These are phyloP conservation scores for Metarhizium brunneum DNA, from an alignment of 2,329 filamentous ascomycete genomes.

Conservation along the genomic window DNA sequence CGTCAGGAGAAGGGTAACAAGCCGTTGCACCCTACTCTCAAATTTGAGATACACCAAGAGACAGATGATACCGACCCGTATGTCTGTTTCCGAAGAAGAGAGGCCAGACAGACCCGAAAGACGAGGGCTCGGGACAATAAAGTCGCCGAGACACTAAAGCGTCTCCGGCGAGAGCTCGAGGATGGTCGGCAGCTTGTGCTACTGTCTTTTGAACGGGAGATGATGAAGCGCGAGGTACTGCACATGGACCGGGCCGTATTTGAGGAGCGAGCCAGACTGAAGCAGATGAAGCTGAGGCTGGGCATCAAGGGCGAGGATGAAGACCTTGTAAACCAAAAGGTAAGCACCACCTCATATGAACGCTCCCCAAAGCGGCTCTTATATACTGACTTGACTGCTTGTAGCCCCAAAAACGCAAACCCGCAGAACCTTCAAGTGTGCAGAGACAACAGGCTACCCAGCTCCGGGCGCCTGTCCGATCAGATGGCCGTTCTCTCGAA, in stretches of 20 bases:
- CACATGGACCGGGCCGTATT: conserved; percentile 70
- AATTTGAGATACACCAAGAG: conserved; percentile 90
- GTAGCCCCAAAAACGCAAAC: conserved; percentile 63
- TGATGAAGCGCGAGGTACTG: conserved; percentile 68
- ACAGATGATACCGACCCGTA: conserved; percentile 95
- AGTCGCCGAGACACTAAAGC: conserved; percentile 89
- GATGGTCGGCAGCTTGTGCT: conserved; percentile 74
- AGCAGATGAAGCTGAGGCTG: conserved; percentile 79
- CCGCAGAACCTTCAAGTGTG: conserved; percentile 47
- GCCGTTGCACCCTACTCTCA: conserved; percentile 67
- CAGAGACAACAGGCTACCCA: conserved; percentile 55
- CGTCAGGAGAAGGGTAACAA: conserved; percentile 59
- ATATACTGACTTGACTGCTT: conserved; percentile 23
- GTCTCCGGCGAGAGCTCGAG: conserved; percentile 82
- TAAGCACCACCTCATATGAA: conserved; percentile 35
- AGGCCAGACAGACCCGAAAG: conserved; percentile 89
- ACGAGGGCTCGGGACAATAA: conserved; percentile 89
- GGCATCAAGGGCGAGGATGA: conserved; percentile 90
- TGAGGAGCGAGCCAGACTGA: conserved; percentile 70
- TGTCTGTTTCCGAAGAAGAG: conserved; percentile 92
- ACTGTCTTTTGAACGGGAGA: conserved; percentile 70
- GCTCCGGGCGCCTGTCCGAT: conserved; percentile 59
- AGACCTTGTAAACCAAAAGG: conserved; percentile 89
- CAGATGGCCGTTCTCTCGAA: conserved; percentile 63
- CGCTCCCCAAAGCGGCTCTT: background rate